A percentile compares a stretch with the other conserved stretches of the same genome.
phyloP scores from a whole-genome alignment of 2,329 filamentous ascomycete species.

The Ophiosphaerella korrae region DNA sequence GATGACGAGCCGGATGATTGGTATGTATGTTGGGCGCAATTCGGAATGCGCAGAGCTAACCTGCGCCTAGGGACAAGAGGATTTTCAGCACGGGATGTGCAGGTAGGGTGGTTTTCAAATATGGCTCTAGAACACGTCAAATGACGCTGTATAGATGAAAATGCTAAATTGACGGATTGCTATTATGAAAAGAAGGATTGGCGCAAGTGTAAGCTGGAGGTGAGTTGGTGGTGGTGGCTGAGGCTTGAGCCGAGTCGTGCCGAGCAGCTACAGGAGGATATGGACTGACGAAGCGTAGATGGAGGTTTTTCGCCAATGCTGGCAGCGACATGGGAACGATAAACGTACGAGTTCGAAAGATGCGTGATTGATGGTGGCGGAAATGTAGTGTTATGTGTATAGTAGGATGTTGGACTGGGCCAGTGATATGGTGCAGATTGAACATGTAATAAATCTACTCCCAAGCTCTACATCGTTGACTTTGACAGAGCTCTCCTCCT shows the following conservation, averaged over 20 bases:
- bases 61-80: slow-evolving; percentile 79
- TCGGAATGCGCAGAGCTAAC: slow-evolving; percentile 18
- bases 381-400: neutral
- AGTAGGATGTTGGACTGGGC: neutral
- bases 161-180: slow-evolving; percentile 89
- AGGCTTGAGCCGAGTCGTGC: slow-evolving; percentile 30
- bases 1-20: slow-evolving; percentile 96
- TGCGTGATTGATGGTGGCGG: slow-evolving; percentile 47
- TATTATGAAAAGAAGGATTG: slow-evolving; percentile 97
- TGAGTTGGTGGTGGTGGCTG: slow-evolving; percentile 54
- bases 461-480: no score
- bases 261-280: slow-evolving; percentile 19
- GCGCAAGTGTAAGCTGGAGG: slow-evolving; percentile 86
- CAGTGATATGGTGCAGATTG: neutral
- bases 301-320: slow-evolving; percentile 86
- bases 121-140: neutral
- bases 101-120: slow-evolving; percentile 59
- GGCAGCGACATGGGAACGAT: slow-evolving; percentile 89
- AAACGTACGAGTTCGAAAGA: slow-evolving; percentile 79
- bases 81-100: slow-evolving; percentile 96
- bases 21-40: slow-evolving; percentile 58
- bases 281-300: slow-evolving; percentile 64
- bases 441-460: no score
- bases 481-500: no score
- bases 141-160: slow-evolving; percentile 68